Base-by-base conservation (phyloP, 805 yeast species). In the Ogataea corticis region DNA sequence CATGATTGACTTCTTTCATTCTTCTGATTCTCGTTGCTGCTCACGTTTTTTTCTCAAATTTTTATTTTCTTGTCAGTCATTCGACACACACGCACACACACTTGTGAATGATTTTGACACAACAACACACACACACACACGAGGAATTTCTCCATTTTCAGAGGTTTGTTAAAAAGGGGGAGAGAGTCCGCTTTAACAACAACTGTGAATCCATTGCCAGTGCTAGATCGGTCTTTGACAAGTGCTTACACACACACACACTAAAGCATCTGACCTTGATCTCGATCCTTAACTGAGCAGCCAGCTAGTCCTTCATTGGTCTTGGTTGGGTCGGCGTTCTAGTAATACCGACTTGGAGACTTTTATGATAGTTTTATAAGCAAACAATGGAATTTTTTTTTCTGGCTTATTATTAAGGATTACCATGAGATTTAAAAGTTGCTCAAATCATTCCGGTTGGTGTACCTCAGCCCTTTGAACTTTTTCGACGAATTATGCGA, bases 111-210 rank as follows among this genome's bases (percentile, higher is more conserved):
- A 33, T 17, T 44, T 27, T 37, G 38, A 35, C 42, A 16, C 30
- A 40, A 40, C 30, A 40, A 37, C 44, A 43, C 48, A 50, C 50
- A 41, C 54, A 51, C 48, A 48, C 42, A 23, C 31, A 28, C 21
- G 42, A 35, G 41, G 32, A 19, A 37, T 38, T 29, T 33, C 25
- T 33, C 40, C 5, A 32, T 14, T 31, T 19, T 32, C 33, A 41
- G 40, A 46, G 46, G 48, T 37, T 40, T 36, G 42, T 44, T 44
- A 45, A 48, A 48, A 45, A 46, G 54, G 54, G 54, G 50, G 57
- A 48, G 57, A 52, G 57, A 50, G 48, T 48, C 48, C 50, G 43
- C 44, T 48, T 31, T 36, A 46, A 37, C 48, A 38, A 29, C 23
- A 29, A 25, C 25, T 25, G 27, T n/a, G 15, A 7, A 14, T 31